A percentile compares a stretch with the other conserved stretches of the same genome.
phyloP scores from a whole-genome alignment of 805 yeast species.

The Cyberlindnera xishuangbannaensis region DNA sequence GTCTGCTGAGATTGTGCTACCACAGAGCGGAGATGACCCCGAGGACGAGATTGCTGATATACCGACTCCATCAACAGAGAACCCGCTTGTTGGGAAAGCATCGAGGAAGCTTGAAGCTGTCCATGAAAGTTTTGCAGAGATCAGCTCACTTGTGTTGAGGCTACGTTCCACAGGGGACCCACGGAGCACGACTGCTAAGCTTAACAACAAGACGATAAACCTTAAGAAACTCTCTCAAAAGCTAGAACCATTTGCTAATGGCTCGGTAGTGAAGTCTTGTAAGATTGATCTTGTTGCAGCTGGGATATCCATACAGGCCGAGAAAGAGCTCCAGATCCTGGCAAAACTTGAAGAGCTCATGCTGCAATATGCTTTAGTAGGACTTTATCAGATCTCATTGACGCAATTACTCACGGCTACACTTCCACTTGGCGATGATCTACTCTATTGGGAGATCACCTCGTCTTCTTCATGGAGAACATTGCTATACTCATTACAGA shows the following conservation, averaged over 20 bases:
- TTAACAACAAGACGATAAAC: constrained; percentile 8
- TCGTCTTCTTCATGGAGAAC: constrained; percentile 29
- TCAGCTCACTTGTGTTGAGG: constrained; percentile 1
- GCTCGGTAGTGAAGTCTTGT: neutral
- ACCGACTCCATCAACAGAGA: too few species aligned
- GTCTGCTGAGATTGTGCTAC: neutral
- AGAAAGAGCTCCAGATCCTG: constrained; percentile 14
- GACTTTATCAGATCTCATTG: constrained; percentile 30
- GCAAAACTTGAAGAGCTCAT: constrained; percentile 25
- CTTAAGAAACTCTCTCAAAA: constrained; percentile 7
- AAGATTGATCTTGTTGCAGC: too few species aligned
- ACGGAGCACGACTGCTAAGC: constrained; percentile 2
- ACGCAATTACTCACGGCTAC: constrained; percentile 35
- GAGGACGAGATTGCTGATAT: too few species aligned
- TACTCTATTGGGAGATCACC: constrained; percentile 41
- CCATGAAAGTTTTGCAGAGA: constrained; percentile 6
- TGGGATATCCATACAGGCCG: too few species aligned
- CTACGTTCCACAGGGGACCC: constrained; percentile 3
- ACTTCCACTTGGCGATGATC: constrained; percentile 36
- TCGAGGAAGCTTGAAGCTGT: constrained; percentile 3
- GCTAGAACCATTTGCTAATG: constrained; percentile 9
- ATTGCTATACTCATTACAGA: constrained; percentile 36
- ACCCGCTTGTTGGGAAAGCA: too few species aligned
- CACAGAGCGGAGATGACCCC: too few species aligned
- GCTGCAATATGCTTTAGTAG: constrained; percentile 27